Conservation (phyloP, 441 rosid genomes). For the Breynia disticha region DNA sequence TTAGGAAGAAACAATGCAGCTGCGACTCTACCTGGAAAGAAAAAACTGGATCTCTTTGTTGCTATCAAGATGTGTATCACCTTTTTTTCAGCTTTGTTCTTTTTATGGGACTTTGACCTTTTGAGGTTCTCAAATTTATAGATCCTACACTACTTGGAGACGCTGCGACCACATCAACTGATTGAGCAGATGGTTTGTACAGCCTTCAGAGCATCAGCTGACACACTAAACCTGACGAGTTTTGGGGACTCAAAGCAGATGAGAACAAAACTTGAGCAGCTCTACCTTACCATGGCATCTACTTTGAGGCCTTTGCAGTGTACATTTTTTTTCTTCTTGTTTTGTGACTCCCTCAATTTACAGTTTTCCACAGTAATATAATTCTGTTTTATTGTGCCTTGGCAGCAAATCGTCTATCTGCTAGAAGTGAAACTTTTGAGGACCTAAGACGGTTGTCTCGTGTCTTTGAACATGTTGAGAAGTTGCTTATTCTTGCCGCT, state of each 20-base stretch:
- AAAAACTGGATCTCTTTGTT: neutral
- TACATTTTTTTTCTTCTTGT: slow-evolving; percentile 8
- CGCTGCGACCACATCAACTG: slow-evolving; percentile 80
- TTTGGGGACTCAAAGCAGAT: slow-evolving; percentile 70
- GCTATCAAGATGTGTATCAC: neutral
- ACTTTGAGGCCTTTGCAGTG: slow-evolving; percentile 60
- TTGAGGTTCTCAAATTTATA: slow-evolving; percentile 21
- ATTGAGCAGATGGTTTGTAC: slow-evolving; percentile 97
- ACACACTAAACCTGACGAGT: slow-evolving; percentile 65
- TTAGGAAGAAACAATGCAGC: neutral
- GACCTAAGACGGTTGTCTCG: slow-evolving; percentile 59
- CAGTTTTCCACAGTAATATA: neutral
- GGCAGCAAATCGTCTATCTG: slow-evolving; percentile 52
- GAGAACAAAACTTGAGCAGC: slow-evolving; percentile 63
- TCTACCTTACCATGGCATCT: slow-evolving; percentile 58
- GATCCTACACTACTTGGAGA: slow-evolving; percentile 94
- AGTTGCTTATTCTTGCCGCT: slow-evolving; percentile 68
- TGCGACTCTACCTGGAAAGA: too few species aligned
- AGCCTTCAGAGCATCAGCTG: slow-evolving; percentile 94
- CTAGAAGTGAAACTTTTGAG: slow-evolving; percentile 38
- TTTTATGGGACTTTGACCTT: slow-evolving; percentile 10
- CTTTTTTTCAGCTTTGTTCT: neutral
- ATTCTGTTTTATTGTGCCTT: slow-evolving; percentile 1
- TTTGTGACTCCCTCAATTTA: slow-evolving; percentile 3
- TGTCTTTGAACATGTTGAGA: slow-evolving; percentile 82